Evolutionary conservation across 805 yeast genomes (phyloP).

Genomic region (Saturnispora bothae): DNA sequence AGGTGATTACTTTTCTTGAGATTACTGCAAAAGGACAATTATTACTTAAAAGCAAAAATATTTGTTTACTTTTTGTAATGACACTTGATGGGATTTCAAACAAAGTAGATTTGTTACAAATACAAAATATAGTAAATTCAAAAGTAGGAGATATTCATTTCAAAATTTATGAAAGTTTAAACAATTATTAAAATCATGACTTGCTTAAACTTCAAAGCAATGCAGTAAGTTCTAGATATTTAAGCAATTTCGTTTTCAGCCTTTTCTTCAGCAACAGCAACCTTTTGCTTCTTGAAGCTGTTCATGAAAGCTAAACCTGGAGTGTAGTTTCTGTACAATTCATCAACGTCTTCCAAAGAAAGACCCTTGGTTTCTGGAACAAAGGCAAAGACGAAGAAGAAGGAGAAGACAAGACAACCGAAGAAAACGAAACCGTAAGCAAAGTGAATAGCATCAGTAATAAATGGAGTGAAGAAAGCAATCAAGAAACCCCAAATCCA

Average conservation of each 20-base stretch:
- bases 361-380: conserved; percentile 49
- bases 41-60: no score
- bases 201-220: no score
- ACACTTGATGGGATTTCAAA: no score
- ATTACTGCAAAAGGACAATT: no score
- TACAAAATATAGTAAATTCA: no score
- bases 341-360: conserved; percentile 46
- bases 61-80: no score
- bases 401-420: conserved; percentile 43
- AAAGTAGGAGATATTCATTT: no score
- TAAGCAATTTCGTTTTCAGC: conserved; percentile 2
- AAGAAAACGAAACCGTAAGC: conserved; percentile 49
- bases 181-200: no score
- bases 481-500: conserved; percentile 54
- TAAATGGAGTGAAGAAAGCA: conserved; percentile 50
- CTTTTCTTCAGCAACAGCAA: conserved; percentile 1
- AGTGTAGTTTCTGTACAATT: conserved; percentile 31
- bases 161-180: no score
- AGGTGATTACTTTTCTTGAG: no score
- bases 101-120: no score
- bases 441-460: conserved; percentile 42
- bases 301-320: conserved; percentile 24
- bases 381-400: conserved; percentile 43
- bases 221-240: background rate
- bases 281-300: conserved; percentile 18